Evolutionary conservation across 2,329 filamentous ascomycete genomes (phyloP).

Genomic region (Colletotrichum liriopes): DNA sequence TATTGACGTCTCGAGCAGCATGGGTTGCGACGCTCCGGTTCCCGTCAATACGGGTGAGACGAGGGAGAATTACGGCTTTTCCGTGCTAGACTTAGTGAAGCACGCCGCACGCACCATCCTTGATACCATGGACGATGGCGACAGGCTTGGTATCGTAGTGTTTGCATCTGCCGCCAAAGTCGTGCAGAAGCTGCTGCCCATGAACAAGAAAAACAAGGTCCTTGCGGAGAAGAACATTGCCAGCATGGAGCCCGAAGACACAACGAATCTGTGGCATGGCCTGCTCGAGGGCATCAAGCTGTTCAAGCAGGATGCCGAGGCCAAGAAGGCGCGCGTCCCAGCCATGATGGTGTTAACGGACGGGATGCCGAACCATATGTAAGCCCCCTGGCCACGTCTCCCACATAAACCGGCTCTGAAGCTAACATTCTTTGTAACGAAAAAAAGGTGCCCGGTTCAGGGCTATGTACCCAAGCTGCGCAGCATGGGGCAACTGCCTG

Average conservation of each 20-base stretch:
- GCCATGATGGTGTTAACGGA: constrained; percentile 70
- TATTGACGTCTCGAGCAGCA: constrained; percentile 74
- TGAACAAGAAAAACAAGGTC: constrained; percentile 64
- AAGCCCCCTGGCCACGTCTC: constrained; percentile 34
- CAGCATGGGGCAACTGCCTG: constrained; percentile 56
- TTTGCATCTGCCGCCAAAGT: constrained; percentile 62
- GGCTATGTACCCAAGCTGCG: constrained; percentile 71
- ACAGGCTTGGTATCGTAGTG: constrained; percentile 72
- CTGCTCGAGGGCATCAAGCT: constrained; percentile 65
- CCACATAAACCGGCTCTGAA: too few relatives aligned
- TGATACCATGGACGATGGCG: constrained; percentile 67
- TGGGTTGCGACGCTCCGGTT: constrained; percentile 63
- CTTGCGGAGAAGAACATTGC: constrained; percentile 59
- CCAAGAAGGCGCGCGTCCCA: constrained; percentile 57
- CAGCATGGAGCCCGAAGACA: constrained; percentile 53
- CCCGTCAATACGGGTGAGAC: constrained; percentile 57
- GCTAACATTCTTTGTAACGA: not conserved
- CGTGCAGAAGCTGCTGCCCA: constrained; percentile 63
- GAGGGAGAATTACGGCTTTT: constrained; percentile 65
- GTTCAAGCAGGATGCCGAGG: constrained; percentile 57
- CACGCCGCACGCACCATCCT: constrained; percentile 73
- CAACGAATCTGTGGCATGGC: constrained; percentile 73
- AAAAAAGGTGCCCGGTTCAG: constrained; percentile 59
- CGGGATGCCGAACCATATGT: constrained; percentile 69
- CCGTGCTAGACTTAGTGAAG: constrained; percentile 72